These are phyloP conservation scores for Rutstroemia sp. DNA, from an alignment of 2,329 filamentous ascomycete genomes.

Conservation along the genomic window DNA sequence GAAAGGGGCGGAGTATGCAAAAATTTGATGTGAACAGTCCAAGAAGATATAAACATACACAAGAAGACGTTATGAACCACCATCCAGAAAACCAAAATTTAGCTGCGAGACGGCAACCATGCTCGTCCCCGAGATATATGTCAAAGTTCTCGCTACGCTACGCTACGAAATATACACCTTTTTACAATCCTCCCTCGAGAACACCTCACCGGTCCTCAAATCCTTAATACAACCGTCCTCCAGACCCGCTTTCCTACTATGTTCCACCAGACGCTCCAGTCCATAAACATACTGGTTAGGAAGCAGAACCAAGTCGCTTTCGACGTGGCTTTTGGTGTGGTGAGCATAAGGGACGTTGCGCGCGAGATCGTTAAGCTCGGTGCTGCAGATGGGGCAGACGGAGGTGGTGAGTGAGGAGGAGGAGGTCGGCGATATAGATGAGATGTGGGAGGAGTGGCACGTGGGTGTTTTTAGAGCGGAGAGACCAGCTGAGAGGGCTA, in stretches of 20 bases:
- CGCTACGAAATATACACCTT: conserved; percentile 83
- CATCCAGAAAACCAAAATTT: too few species aligned
- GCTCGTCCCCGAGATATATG: too few species aligned
- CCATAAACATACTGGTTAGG: conserved; percentile 87
- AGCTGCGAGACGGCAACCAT: too few species aligned
- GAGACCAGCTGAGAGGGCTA: conserved; percentile 82
- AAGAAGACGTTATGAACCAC: too few species aligned
- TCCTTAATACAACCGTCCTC: conserved; percentile 64
- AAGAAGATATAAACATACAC: too few species aligned
- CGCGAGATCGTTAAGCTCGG: conserved; percentile 87
- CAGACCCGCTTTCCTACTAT: conserved; percentile 74
- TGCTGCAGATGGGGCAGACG: conserved; percentile 92
- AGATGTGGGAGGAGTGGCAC: conserved; percentile 57
- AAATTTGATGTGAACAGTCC: too few species aligned
- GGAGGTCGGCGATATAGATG: conserved; percentile 26
- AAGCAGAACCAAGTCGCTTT: conserved; percentile 76
- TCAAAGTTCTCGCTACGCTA: background rate
- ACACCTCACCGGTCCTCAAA: conserved; percentile 66
- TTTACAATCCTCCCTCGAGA: conserved; percentile 53
- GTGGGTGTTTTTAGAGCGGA: conserved; percentile 93
- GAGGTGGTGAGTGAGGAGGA: conserved; percentile 41
- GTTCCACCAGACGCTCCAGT: conserved; percentile 61
- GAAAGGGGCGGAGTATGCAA: too few species aligned
- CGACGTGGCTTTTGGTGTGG: conserved; percentile 89
- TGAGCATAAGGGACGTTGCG: conserved; percentile 87